Conservation (phyloP, 2,329 filamentous ascomycete species). For the Alternaria ventricosa region DNA sequence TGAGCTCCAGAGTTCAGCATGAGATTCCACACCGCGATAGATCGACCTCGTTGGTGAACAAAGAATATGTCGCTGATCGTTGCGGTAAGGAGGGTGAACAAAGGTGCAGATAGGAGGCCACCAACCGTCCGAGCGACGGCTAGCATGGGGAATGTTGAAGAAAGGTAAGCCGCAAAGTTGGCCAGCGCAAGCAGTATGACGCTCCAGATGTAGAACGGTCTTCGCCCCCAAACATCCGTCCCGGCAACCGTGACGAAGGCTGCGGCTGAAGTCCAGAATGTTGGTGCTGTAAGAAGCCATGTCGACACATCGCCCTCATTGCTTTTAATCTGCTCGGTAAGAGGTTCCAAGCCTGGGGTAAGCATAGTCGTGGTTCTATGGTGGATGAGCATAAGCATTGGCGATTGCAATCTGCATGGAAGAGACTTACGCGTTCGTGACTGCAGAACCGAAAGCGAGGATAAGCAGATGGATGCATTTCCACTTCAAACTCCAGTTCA, state of each 20-base stretch:
- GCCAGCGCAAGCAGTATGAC: slow-evolving; percentile 14
- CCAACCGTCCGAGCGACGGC: slow-evolving; percentile 13
- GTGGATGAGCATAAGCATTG: neutral
- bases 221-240: slow-evolving; percentile 17
- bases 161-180: slow-evolving; percentile 14
- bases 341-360: slow-evolving; percentile 15
- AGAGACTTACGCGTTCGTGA: slow-evolving; percentile 18
- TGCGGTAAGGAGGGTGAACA: slow-evolving; percentile 18
- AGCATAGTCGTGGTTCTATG: slow-evolving; percentile 16
- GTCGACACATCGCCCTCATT: slow-evolving; percentile 15
- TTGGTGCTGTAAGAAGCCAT: slow-evolving; percentile 19
- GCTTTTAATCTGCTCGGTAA: slow-evolving; percentile 14
- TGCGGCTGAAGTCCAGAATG: slow-evolving; percentile 20
- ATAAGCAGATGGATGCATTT: slow-evolving; percentile 15
- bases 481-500: slow-evolving; percentile 18
- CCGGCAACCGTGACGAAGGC: slow-evolving; percentile 17
- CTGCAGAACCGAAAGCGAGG: slow-evolving; percentile 17
- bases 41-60: slow-evolving; percentile 17
- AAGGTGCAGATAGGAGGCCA: slow-evolving; percentile 17
- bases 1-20: slow-evolving; percentile 18
- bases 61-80: slow-evolving; percentile 23
- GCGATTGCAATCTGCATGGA: neutral
- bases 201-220: slow-evolving; percentile 15
- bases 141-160: slow-evolving; percentile 14
- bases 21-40: slow-evolving; percentile 20